A percentile compares a stretch with the other conserved stretches of the same genome.
These are phyloP conservation scores for Podaxis rugospora DNA, from an alignment of 768 basidiomycete genomes.

Conservation along the genomic window DNA sequence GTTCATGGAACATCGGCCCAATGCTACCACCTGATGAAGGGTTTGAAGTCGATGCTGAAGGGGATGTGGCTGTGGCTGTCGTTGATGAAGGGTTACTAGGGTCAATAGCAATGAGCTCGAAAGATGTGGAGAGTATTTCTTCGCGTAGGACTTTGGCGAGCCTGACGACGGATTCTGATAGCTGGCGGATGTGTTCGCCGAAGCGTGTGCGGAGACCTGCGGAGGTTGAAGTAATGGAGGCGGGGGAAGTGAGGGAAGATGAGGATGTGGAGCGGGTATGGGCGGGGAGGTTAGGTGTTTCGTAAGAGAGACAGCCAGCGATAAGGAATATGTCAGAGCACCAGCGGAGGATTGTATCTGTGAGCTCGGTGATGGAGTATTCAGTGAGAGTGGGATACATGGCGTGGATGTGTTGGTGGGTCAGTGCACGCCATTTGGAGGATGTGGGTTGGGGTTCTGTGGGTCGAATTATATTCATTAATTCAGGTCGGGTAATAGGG, in stretches of 20 bases:
- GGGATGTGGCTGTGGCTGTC: slow-evolving; percentile 26
- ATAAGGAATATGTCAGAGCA: slow-evolving; percentile 62
- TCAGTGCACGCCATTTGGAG: slow-evolving; percentile 71
- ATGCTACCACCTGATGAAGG: slow-evolving; percentile 19
- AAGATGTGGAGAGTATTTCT: slow-evolving; percentile 74
- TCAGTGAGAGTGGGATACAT: slow-evolving; percentile 65
- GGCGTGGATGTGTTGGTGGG: slow-evolving; percentile 63
- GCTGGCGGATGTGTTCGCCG: slow-evolving; percentile 50
- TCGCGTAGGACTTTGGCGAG: slow-evolving; percentile 64
- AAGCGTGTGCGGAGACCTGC: slow-evolving; percentile 23
- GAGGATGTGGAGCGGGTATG: slow-evolving; percentile 15
- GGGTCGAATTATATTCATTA: background rate
- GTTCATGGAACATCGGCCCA: slow-evolving; percentile 21
- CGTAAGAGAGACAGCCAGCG: slow-evolving; percentile 48
- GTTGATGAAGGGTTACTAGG: slow-evolving; percentile 29
- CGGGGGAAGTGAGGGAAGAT: slow-evolving; percentile 19
- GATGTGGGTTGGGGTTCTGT: slow-evolving; percentile 75
- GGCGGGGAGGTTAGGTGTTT: slow-evolving; percentile 22
- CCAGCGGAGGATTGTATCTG: slow-evolving; percentile 73
- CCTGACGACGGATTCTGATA: slow-evolving; percentile 58
- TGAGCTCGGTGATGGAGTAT: slow-evolving; percentile 64
- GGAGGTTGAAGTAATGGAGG: slow-evolving; percentile 18
- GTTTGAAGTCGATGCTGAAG: slow-evolving; percentile 8
- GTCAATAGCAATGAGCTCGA: slow-evolving; percentile 64
- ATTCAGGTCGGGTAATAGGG: background rate